phyloP scores from a whole-genome alignment of 169 alveolate genomes.

The Plasmodium fragile region DNA sequence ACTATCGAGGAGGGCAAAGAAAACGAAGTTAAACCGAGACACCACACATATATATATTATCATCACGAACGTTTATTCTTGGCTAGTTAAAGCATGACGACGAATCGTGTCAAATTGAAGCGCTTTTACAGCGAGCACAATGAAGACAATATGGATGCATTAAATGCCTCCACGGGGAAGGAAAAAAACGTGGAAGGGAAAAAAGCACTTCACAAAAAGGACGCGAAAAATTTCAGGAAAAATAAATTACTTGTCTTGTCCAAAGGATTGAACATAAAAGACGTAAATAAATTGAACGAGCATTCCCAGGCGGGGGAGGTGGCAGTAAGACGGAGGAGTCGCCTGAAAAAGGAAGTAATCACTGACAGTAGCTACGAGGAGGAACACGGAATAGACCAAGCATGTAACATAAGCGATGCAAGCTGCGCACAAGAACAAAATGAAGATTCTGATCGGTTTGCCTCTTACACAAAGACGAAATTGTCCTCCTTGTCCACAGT shows the following conservation, averaged over 20 bases:
- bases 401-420: neutral
- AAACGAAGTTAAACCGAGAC: neutral
- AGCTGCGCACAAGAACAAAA: neutral
- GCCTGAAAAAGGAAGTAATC: neutral
- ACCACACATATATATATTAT: neutral
- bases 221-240: neutral
- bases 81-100: neutral
- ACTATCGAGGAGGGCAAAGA: neutral
- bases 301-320: neutral
- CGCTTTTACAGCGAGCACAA: neutral
- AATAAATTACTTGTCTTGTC: slow-evolving; percentile 18
- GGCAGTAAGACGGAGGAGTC: neutral
- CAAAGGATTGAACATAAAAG: slow-evolving; percentile 20
- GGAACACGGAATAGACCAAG: neutral
- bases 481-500: neutral
- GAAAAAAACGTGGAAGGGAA: slow-evolving; percentile 4
- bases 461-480: neutral
- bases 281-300: slow-evolving; percentile 21
- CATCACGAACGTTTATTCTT: neutral
- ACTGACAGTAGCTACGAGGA: neutral
- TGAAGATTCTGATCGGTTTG: neutral
- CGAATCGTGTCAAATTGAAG: slow-evolving; percentile 16
- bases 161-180: neutral
- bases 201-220: neutral
- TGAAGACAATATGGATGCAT: neutral